A percentile compares a stretch with the other conserved stretches of the same genome.
phyloP scores from a whole-genome alignment of 1,284 basidiomycete genomes.

The Erythrobasidium hasegawianum region DNA sequence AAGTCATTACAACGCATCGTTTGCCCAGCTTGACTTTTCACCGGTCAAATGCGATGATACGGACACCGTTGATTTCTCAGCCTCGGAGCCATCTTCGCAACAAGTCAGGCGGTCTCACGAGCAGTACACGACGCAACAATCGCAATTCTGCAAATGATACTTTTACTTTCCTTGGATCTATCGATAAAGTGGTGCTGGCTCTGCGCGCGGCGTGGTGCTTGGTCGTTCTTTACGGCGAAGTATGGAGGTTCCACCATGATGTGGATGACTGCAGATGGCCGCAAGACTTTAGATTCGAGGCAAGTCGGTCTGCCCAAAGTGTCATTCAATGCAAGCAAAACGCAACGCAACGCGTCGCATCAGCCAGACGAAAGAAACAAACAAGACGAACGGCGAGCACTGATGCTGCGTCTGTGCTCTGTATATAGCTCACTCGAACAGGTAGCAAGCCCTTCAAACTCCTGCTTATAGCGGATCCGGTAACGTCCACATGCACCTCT shows the following conservation, averaged over 20 bases:
- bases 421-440: conserved; percentile 26
- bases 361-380: background rate
- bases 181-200: conserved; percentile 13
- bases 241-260: conserved; percentile 13
- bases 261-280: conserved; percentile 59
- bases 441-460: conserved; percentile 57
- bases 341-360: background rate
- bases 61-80: conserved; percentile 14
- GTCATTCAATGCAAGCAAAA: background rate
- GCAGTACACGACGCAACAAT: background rate
- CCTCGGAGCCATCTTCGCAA: conserved; percentile 6
- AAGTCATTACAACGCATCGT: background rate
- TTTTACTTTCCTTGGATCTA: background rate
- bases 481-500: background rate
- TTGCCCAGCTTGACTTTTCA: too few species aligned
- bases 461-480: conserved; percentile 68
- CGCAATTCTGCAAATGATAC: conserved; percentile 1
- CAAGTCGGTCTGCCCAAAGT: conserved; percentile 39
- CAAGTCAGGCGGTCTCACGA: conserved; percentile 14
- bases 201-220: conserved; percentile 17
- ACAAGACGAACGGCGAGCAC: background rate
- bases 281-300: conserved; percentile 46
- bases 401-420: background rate
- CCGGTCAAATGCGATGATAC: conserved; percentile 13
- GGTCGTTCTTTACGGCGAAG: conserved; percentile 23